Percentiles rank a stretch among this genome's conserved stretches.
phyloP scores from a whole-genome alignment of 176 grass and related monocot genomes.

The Ensete glaucum region DNA sequence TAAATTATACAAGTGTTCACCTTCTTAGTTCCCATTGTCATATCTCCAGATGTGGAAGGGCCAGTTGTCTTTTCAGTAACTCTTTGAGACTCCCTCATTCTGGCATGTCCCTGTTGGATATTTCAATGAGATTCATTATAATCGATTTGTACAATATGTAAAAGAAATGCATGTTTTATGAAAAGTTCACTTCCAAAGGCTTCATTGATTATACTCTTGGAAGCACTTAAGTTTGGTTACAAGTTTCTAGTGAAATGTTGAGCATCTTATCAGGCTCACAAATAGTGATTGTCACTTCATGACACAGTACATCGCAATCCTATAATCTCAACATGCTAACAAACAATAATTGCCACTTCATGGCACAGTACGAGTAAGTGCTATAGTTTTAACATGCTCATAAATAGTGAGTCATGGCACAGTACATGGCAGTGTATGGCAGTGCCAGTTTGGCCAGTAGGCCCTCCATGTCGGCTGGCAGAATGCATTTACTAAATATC shows the following conservation, averaged over 20 bases:
- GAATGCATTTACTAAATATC: too few species aligned
- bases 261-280: background rate
- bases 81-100: background rate
- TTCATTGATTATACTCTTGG: background rate
- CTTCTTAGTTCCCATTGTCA: background rate
- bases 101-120: background rate
- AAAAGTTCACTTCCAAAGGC: background rate
- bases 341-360: too few species aligned
- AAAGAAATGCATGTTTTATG: background rate
- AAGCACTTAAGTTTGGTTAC: background rate
- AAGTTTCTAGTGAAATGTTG: background rate
- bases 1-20: conserved; percentile 2
- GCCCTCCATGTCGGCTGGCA: too few species aligned
- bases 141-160: background rate
- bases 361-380: too few species aligned
- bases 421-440: too few species aligned
- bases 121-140: background rate
- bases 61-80: background rate
- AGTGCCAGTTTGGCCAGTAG: too few species aligned
- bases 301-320: too few species aligned
- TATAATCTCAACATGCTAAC: too few species aligned
- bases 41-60: background rate
- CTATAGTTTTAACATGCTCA: background rate
- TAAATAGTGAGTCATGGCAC: background rate
- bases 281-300: background rate